Percentiles rank a stretch among this genome's conserved stretches.
These are phyloP conservation scores for Nigrospora oryzae DNA, from an alignment of 2,329 filamentous ascomycete species.

Conservation along the genomic window DNA sequence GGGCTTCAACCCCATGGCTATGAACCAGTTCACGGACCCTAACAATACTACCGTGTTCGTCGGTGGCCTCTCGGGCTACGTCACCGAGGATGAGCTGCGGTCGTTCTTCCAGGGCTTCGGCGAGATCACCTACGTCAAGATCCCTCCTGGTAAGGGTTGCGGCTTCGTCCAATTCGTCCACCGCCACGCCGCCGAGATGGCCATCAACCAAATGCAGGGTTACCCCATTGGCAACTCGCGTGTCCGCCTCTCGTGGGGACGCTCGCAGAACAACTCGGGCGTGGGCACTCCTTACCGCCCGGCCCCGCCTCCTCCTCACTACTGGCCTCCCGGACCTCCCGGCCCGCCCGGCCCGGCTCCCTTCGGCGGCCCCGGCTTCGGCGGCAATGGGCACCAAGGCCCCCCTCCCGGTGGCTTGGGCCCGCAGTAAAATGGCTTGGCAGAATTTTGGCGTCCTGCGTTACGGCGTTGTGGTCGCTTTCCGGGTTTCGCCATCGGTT, in stretches of 20 bases:
- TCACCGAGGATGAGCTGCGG: slow-evolving; percentile 98
- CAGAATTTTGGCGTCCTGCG: slow-evolving; percentile 23
- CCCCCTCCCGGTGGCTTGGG: slow-evolving; percentile 20
- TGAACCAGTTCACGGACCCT: slow-evolving; percentile 99
- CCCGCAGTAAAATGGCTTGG: slow-evolving; percentile 15
- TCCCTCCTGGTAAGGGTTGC: slow-evolving; percentile 96
- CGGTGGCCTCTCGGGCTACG: slow-evolving; percentile 91
- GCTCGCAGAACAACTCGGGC: slow-evolving; percentile 98
- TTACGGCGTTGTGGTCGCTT: slow-evolving; percentile 7
- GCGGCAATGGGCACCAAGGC: slow-evolving; percentile 15
- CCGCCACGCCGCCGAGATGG: slow-evolving; percentile 98
- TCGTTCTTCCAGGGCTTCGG: slow-evolving; percentile 99
- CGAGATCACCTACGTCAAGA: slow-evolving; percentile 99
- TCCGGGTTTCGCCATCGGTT: neutral
- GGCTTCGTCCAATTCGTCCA: slow-evolving; percentile 99
- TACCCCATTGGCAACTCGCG: slow-evolving; percentile 99
- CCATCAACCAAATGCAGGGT: slow-evolving; percentile 99
- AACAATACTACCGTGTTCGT: slow-evolving; percentile 99
- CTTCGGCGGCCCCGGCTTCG: slow-evolving; percentile 16
- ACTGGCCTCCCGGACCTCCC: slow-evolving; percentile 19
- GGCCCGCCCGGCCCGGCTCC: slow-evolving; percentile 13
- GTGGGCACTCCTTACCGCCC: slow-evolving; percentile 96
- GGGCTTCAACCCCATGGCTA: slow-evolving; percentile 44
- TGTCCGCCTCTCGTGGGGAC: slow-evolving; percentile 94
- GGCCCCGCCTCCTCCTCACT: slow-evolving; percentile 44